Evolutionary conservation across 2,329 filamentous ascomycete species (phyloP), one percentile per base, ranked within the genome.

Genomic region (Hysterium pulicare): DNA sequence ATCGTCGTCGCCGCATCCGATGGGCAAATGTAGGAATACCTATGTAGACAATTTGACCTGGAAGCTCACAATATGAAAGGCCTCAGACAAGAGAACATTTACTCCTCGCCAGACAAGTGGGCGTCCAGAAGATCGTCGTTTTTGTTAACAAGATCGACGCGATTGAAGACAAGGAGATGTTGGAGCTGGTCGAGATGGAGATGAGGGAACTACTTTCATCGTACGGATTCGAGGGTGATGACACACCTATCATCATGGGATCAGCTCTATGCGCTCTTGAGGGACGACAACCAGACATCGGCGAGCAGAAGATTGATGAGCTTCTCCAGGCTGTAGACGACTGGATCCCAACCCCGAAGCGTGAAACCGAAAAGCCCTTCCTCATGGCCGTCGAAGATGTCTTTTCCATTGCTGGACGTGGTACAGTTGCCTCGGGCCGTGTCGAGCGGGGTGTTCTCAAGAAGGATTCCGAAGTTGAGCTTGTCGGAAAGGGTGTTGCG

Each of bases 91-190:
- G 93, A 73, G 93, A 98, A 77, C 93, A 98, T 77, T 79, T 98
- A 73, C 83, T 98, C 59, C 87, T 98, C 51, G 93, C 93, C 68
- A 90, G 93, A 59, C 93, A 98, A 77, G 91, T 98, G 66, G 93
- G 93, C 80, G 89, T 98, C 56, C 88, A 97, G 79, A 89, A 84
- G 74, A 91, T 97, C 56, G 93, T 98, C 53, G 94, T 98, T 59
- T 98, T 98, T 70, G 93, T 98, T 73, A 98, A 98, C 87, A 98
- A 98, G 82, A 81, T 97, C 68, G 93, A 98, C 71, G 88, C 90
- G 54, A 83, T 98, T 50, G 91, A 97, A 59, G 93, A 98, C 77
- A 87, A 88, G 50, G 93, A 98, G 75, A 98, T 98, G 93, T 82
- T 98, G 83, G 93, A 98, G 77, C 87, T 98, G 46, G 93, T 98